phyloP scores from a whole-genome alignment of 108 stramenopile genomes.

The Pseudonitzschia delicatissima region DNA sequence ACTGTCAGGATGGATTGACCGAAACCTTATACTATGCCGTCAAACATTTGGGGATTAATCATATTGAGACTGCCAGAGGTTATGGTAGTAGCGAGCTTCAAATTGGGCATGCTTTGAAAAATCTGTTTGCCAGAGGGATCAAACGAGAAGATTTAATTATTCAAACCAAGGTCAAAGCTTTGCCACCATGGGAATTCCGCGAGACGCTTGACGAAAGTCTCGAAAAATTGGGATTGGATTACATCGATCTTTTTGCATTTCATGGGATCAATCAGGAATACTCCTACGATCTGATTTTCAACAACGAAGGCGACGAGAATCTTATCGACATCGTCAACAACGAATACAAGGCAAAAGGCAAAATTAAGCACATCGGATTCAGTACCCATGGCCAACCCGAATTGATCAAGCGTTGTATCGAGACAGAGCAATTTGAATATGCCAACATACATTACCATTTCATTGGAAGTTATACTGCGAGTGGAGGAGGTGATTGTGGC shows the following conservation, averaged over 20 bases:
- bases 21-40: conserved; percentile 59
- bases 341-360: conserved; percentile 62
- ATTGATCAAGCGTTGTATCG: conserved; percentile 61
- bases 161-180: conserved; percentile 78
- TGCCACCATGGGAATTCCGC: conserved; percentile 51
- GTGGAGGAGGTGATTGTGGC: conserved; percentile 50
- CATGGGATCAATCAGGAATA: conserved; percentile 79
- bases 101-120: conserved; percentile 68
- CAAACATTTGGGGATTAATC: conserved; percentile 77
- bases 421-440: conserved; percentile 79
- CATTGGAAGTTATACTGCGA: conserved; percentile 82
- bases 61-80: conserved; percentile 90
- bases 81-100: conserved; percentile 81
- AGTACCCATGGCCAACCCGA: conserved; percentile 80
- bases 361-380: conserved; percentile 84
- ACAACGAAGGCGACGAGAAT: conserved; percentile 46
- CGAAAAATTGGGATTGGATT: conserved; percentile 61
- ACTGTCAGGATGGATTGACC: conserved; percentile 79
- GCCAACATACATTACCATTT: conserved; percentile 89
- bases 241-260: conserved; percentile 84
- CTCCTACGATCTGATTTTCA: conserved; percentile 64
- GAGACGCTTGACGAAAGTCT: conserved; percentile 52
- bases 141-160: conserved; percentile 84
- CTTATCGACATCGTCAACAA: conserved; percentile 58
- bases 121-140: conserved; percentile 60